Conservation (phyloP, 2,329 filamentous ascomycete genomes). For the Amesomyces nigricolor region DNA sequence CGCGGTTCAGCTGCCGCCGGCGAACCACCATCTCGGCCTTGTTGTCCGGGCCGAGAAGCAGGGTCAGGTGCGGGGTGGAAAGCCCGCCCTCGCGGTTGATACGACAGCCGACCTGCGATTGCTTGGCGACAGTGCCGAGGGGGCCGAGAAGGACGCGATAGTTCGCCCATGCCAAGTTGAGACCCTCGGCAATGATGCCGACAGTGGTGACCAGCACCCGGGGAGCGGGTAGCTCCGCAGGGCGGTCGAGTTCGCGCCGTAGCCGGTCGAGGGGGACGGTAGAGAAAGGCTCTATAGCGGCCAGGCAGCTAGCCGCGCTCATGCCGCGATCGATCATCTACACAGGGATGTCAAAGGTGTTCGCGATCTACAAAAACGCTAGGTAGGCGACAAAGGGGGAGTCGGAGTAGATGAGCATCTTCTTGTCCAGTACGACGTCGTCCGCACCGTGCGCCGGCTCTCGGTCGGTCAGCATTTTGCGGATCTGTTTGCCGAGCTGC, state of each 20-base stretch:
- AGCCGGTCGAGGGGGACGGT: neutral
- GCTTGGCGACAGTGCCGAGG: constrained; percentile 1
- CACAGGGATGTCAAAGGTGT: neutral
- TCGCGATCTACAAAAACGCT: constrained; percentile 2
- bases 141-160: neutral
- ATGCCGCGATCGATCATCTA: constrained; percentile 2
- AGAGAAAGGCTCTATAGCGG: neutral
- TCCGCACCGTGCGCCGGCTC: constrained; percentile 2
- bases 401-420: constrained; percentile 3
- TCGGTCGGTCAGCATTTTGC: neutral
- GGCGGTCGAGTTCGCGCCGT: neutral
- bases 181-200: constrained; percentile 3
- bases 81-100: constrained; percentile 2
- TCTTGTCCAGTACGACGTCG: neutral
- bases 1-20: constrained; percentile 2
- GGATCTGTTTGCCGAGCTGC: constrained; percentile 2
- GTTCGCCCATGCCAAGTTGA: constrained; percentile 1
- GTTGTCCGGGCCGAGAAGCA: constrained; percentile 1
- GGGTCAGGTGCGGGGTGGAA: constrained; percentile 3
- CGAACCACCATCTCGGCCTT: constrained; percentile 2
- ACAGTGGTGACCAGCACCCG: constrained; percentile 3
- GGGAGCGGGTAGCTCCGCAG: neutral
- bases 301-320: neutral
- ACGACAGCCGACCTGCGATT: constrained; percentile 3
- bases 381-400: constrained; percentile 3